Percentiles rank a stretch among this genome's conserved stretches.
phyloP scores from a whole-genome alignment of 2,329 filamentous ascomycete species.

The Pyrenophora teres region DNA sequence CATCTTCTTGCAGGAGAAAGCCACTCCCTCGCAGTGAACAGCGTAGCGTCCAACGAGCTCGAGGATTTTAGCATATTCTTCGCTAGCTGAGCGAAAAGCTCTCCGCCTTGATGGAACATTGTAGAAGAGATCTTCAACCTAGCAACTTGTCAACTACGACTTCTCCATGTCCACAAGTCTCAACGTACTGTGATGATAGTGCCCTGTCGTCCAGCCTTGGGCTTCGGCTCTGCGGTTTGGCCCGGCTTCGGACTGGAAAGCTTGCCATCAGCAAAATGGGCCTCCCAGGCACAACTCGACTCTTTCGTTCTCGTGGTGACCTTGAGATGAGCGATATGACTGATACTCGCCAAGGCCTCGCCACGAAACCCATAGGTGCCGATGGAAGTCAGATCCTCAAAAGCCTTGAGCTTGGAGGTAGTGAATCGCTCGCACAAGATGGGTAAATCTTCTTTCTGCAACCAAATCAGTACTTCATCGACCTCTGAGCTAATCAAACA shows the following conservation, averaged over 20 bases:
- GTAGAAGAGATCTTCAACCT: slow-evolving; percentile 95
- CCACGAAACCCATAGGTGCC: slow-evolving; percentile 97
- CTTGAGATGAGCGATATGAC: slow-evolving; percentile 93
- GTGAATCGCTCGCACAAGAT: slow-evolving; percentile 97
- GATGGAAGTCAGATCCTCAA: slow-evolving; percentile 89
- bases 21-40: slow-evolving; percentile 86
- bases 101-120: slow-evolving; percentile 86
- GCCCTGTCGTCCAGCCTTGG: slow-evolving; percentile 82
- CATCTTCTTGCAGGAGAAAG: slow-evolving; percentile 95
- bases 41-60: slow-evolving; percentile 94
- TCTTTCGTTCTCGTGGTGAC: slow-evolving; percentile 93
- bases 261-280: slow-evolving; percentile 82
- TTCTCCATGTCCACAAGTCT: neutral
- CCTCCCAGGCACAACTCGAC: slow-evolving; percentile 87
- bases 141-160: slow-evolving; percentile 11
- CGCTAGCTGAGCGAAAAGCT: slow-evolving; percentile 87
- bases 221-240: slow-evolving; percentile 82
- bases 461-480: slow-evolving; percentile 12
- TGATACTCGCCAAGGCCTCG: slow-evolving; percentile 95
- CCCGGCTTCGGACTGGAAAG: slow-evolving; percentile 84
- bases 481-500: slow-evolving; percentile 34
- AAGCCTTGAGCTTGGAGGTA: slow-evolving; percentile 91
- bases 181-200: slow-evolving; percentile 83
- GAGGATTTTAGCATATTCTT: slow-evolving; percentile 97
- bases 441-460: slow-evolving; percentile 82